Evolutionary conservation across 1,284 basidiomycete species (phyloP).

Genomic region (Inonotus hispidus): DNA sequence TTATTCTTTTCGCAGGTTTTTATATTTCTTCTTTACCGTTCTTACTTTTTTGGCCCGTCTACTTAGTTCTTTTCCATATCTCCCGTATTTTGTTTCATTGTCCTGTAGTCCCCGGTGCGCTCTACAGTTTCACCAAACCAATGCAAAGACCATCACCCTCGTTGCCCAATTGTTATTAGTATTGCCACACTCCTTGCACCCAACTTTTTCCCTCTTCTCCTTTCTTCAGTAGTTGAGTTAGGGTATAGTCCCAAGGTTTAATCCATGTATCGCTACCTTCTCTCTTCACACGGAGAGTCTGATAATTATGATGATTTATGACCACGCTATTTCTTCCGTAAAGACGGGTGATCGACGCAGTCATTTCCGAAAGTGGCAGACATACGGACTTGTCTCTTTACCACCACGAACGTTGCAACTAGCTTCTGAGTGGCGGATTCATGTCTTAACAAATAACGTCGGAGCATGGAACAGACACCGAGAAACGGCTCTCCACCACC

Average conservation of each 20-base stretch:
- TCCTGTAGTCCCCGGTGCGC: conserved; percentile 10
- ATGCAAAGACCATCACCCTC: conserved; percentile 5
- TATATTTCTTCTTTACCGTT: not conserved
- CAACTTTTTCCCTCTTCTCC: not conserved
- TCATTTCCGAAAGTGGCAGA: not conserved
- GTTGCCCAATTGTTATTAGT: conserved; percentile 14
- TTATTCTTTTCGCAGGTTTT: not conserved
- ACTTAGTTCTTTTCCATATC: not conserved
- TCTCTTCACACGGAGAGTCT: not conserved
- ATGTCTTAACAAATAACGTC: too few species aligned
- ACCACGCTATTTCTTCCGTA: not conserved
- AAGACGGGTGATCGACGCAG: not conserved
- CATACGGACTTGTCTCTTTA: not conserved
- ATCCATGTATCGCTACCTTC: conserved; percentile 21
- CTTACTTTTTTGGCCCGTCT: not conserved
- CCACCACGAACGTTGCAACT: not conserved
- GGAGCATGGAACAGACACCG: not conserved
- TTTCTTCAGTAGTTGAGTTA: conserved; percentile 11
- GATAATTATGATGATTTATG: conserved; percentile 13
- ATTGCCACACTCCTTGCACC: conserved; percentile 16
- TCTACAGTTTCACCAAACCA: not conserved
- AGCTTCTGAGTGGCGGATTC: not conserved
- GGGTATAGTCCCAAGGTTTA: conserved; percentile 12
- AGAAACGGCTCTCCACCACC: conserved; percentile 22
- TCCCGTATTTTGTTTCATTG: not conserved